Evolutionary conservation across 192 early-diverging fungal species (phyloP), one percentile per base, ranked within the genome.

Genomic region (Backusella westeae): DNA sequence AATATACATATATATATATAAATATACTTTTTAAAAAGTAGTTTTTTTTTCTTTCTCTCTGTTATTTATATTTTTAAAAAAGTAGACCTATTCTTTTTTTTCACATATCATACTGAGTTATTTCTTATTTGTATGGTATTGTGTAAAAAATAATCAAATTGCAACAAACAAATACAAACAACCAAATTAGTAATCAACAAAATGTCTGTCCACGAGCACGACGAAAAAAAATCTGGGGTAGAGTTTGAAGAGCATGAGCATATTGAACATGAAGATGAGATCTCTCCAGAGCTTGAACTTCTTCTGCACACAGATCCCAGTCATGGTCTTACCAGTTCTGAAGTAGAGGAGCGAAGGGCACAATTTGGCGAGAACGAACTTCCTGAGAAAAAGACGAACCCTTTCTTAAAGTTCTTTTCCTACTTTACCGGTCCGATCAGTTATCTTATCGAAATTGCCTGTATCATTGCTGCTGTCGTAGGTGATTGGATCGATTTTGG

Each of bases 371-470:
- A 78, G 65, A 97, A 97, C 80, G 93, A 94, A 77, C 81, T 93
- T 63, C 86, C 92, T 1, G 96, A 98, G 82, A 87, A 90, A 69
- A 96, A 94, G 83, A 92, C 89, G 9, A 97, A 94, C 81, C 92
- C 93, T 5, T 79, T 95, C 23, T 82, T 97, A 66, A 96, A 96
- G 82, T 96, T 97, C 77, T 84, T 96, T 34, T 83, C 86, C 12
- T 97, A 95, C 82, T 97, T 97, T 77, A 90, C 89, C 8, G 96
- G 96, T n/a, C 88, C 95, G 70, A 95, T 96, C 75, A 90, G 95
- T 34, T 95, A 93, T 82, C 85, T 98, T 63, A 94, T 98, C 67
- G 96, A 98, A 85, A 88, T 96, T 49, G 90, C 96, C 10, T 91
- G 89, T 79, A 91, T 97, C 42, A 88, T 96, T 52, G 91, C 93